Evolutionary conservation across 495 filamentous ascomycete genomes (phyloP), one percentile per base, ranked within the genome.

Genomic region (Podospora pseudopauciseta): DNA sequence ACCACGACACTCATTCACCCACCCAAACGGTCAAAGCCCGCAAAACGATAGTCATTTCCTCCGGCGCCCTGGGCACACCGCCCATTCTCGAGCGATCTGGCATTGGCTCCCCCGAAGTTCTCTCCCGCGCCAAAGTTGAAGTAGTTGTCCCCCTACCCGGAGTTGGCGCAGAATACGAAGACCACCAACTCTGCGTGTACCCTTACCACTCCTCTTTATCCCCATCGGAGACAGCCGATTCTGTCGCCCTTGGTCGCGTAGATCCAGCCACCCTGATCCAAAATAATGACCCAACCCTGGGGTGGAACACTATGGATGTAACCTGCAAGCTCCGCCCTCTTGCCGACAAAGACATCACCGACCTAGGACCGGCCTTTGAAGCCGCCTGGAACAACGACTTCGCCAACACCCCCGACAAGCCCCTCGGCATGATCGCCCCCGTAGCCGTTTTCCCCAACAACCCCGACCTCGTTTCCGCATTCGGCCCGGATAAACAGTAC

Each of bases 71-170:
- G 20, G 81, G 83, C 16, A 83, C 88, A 0, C 86, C 89, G 5
- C 73, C 78, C 1, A 73, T 91, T 2, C 79, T 90, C 11, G 87
- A 91, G 71, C 80, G 87, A 0, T 91, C 89, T 0, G 88, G 89
- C 13, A 74, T 91, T 59, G 88, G 88, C 23, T 67, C 67, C 18
- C 73, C 67, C 3, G 69, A 76, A 1, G 57, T 81, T n/a, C 75
- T 84, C 11, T 39, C 77, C 49, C 65, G 68, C 49, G 79, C 78
- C 7, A 73, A 74, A 19, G 68, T 80, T 66, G 71, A 73, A 6
- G 26, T 79, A 1, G 70, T 80, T 4, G 74, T 76, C 6, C 71
- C 81, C 56, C 72, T 84, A 1, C 82, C 84, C 0, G 84, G 83
- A 13, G 85, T 87, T 5, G 85, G 85, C 4, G 57, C 76, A 9